A percentile compares a stretch with the other conserved stretches of the same genome.
Conservation (phyloP, 257 asterid species). For the Nicotiana knightiana region DNA sequence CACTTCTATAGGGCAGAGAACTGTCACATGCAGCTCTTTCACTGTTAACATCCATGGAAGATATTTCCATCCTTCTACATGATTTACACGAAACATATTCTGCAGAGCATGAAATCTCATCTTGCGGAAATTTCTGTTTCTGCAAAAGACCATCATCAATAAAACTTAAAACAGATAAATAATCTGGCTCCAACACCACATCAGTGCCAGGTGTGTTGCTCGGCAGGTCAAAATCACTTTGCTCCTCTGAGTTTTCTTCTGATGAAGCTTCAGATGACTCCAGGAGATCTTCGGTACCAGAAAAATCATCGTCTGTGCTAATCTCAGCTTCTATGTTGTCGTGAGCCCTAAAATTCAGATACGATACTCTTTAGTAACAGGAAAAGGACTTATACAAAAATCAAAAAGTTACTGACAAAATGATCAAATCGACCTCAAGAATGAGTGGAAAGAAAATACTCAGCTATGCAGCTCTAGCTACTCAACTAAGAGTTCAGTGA, state of each 20-base stretch:
- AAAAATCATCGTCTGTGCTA: constrained; percentile 37
- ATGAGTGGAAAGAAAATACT: neutral
- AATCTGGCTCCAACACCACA: constrained; percentile 32
- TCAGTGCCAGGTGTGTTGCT: constrained; percentile 12
- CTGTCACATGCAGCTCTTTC: constrained; percentile 12
- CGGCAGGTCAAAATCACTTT: constrained; percentile 38
- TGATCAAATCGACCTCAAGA: neutral
- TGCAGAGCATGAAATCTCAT: constrained; percentile 29
- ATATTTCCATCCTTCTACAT: constrained; percentile 18
- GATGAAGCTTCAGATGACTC: constrained; percentile 71
- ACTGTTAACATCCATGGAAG: constrained; percentile 18
- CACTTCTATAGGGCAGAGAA: constrained; percentile 10
- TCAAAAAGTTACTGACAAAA: neutral
- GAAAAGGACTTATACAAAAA: neutral
- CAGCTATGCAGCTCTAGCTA: neutral
- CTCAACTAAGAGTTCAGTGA: neutral
- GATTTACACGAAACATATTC: constrained; percentile 22
- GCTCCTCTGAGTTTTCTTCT: constrained; percentile 47
- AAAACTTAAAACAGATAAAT: constrained; percentile 57
- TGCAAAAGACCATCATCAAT: constrained; percentile 29
- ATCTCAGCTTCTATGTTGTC: constrained; percentile 34
- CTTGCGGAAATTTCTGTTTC: constrained; percentile 20
- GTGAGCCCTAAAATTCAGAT: constrained; percentile 38
- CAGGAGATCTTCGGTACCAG: constrained; percentile 47
- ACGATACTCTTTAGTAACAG: constrained; percentile 13